These are phyloP conservation scores for Fusarium staphyleae DNA, from an alignment of 2,329 filamentous ascomycete species.

Conservation along the genomic window DNA sequence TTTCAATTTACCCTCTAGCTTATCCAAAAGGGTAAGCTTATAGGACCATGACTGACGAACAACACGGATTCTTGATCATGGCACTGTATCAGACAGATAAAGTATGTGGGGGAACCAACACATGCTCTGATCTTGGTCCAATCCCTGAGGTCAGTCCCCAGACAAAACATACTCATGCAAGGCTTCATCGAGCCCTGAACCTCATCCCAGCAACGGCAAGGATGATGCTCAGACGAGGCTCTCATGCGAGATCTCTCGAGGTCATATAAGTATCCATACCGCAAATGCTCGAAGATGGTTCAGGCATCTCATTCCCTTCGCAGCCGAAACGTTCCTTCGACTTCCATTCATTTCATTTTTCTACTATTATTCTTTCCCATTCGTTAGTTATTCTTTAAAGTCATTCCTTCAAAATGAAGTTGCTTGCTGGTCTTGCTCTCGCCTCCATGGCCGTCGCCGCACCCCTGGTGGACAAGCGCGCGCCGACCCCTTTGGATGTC, in stretches of 20 bases:
- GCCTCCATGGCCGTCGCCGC: conserved; percentile 38
- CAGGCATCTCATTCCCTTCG: neutral
- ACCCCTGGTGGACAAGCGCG: conserved; percentile 43
- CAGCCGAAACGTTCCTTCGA: conserved; percentile 6
- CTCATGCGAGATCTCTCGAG: conserved; percentile 2
- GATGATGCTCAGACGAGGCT: conserved; percentile 8
- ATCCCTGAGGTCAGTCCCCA: neutral
- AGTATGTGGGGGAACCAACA: conserved; percentile 9
- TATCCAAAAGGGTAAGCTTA: neutral
- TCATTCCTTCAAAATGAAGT: conserved; percentile 39
- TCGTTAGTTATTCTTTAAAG: conserved; percentile 12
- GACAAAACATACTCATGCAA: conserved; percentile 15
- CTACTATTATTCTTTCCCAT: conserved; percentile 12
- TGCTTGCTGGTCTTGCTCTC: conserved; percentile 39
- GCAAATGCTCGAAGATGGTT: conserved; percentile 1
- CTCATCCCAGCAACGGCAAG: neutral
- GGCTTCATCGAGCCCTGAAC: conserved; percentile 2
- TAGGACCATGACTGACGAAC: neutral
- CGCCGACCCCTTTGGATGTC: conserved; percentile 51
- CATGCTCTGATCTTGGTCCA: conserved; percentile 18
- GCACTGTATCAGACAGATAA: conserved; percentile 22
- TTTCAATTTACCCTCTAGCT: neutral
- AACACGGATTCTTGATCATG: neutral
- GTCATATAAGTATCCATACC: conserved; percentile 26
- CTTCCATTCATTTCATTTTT: conserved; percentile 9